Evolutionary conservation across 2,329 filamentous ascomycete species (phyloP), one percentile per base, ranked within the genome.

Genomic region (Cercospora janseana): DNA sequence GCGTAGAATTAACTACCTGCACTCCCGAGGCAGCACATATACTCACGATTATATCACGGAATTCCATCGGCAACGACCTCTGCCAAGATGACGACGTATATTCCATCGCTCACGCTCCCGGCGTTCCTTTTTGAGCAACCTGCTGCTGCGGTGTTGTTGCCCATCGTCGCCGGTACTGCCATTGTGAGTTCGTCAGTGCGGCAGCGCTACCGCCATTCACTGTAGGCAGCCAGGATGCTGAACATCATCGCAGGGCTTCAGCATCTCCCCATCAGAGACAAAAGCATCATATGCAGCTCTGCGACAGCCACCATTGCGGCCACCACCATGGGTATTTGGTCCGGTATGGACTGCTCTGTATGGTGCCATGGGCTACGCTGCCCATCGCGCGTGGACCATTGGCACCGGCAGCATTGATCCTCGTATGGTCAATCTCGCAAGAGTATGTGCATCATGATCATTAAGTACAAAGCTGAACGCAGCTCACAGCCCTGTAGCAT

Each of bases 301-400:
- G 52, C 85, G 82, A 67, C 87, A 91, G 66, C 79, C 79, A 0
- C 78, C 79, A n/a, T 65, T 75, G 38, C 70, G 75, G 20, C 80
- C 80, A 6, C 80, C 80, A 4, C 71, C 77, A 26, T 79, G 75
- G 71, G 66, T 81, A 26, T 83, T 82, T 58, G 78, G 76, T 2
- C 79, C 80, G 8, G 75, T 76, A 46, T 83, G 80, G 80, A 81
- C 79, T 6, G 56, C 71, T 3, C 71, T 84, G 12, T 83, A 83
- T 63, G 73, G 74, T 2, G 69, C 87, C 15, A 96, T 95, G 88
- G 92, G 92, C 52, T 96, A 93, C 69, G 86, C 88, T 16, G 85
- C 89, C 27, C 85, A 95, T 71, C 85, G 88, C 37, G 88, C 87
- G 47, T 83, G 87, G 65, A 79, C 70, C 15, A 74, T 73, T 8